Conservation (phyloP, 2,329 filamentous ascomycete genomes). For the Juglanconis oblonga region DNA sequence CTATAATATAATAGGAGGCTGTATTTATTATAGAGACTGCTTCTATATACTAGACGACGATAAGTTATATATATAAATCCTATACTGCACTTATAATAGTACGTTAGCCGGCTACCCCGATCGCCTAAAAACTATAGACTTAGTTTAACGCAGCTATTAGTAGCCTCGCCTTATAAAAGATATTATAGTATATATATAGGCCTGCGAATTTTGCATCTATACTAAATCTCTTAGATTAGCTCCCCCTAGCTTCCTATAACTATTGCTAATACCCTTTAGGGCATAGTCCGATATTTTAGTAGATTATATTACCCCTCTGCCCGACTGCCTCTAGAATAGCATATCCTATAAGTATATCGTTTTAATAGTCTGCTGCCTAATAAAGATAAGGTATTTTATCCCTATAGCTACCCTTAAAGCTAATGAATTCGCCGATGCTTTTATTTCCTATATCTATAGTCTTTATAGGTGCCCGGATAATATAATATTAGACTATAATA, state of each 20-base stretch:
- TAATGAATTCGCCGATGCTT: background rate
- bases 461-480: background rate
- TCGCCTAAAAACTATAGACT: background rate
- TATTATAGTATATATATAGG: background rate
- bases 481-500: constrained; percentile 23
- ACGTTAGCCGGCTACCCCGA: background rate
- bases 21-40: background rate
- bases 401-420: background rate
- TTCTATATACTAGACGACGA: background rate
- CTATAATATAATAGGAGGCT: too few relatives aligned
- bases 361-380: background rate
- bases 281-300: background rate
- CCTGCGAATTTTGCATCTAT: background rate
- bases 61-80: background rate
- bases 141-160: background rate
- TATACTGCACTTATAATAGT: background rate
- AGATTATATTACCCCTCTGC: background rate
- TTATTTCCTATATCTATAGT: background rate
- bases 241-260: background rate
- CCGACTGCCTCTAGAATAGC: background rate
- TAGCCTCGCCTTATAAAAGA: background rate
- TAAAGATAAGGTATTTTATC: background rate
- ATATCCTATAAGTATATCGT: background rate
- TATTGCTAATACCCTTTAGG: background rate
- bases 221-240: background rate